A percentile compares a stretch with the other conserved stretches of the same genome.
Conservation (phyloP, 83 land plant species). For the Diphasiastrum complanatum region DNA sequence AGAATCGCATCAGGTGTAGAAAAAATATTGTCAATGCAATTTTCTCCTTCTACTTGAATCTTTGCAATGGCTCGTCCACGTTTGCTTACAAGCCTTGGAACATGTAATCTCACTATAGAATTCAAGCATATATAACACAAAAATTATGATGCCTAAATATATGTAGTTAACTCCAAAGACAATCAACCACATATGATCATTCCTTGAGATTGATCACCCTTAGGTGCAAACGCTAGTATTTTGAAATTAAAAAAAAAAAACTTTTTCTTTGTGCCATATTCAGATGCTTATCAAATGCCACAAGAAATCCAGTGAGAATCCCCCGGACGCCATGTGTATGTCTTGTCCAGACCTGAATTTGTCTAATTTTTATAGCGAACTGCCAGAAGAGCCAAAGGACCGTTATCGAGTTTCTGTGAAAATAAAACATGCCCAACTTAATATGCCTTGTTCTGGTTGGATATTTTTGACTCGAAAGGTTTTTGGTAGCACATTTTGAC, state of each 20-base stretch:
- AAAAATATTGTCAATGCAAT: no score
- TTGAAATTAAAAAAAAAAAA: no score
- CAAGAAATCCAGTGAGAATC: constrained; percentile 32
- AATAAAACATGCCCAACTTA: not conserved
- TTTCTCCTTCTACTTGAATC: not conserved
- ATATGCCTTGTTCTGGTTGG: no score
- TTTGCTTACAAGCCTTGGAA: constrained; percentile 19
- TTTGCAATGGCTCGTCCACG: constrained; percentile 10
- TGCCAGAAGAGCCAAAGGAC: constrained; percentile 35
- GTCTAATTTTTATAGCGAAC: constrained; percentile 27
- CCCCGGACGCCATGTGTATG: constrained; percentile 44
- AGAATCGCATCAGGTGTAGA: no score
- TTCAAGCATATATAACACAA: not conserved
- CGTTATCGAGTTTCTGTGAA: constrained; percentile 30
- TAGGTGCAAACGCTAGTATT: no score
- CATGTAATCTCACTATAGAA: constrained; percentile 24
- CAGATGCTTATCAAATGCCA: constrained; percentile 36
- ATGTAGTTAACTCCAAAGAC: no score
- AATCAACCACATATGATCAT: no score
- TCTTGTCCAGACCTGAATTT: constrained; percentile 42
- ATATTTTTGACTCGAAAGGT: no score
- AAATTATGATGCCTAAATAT: no score
- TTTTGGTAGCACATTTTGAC: no score
- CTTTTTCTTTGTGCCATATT: constrained; percentile 48
- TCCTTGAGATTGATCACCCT: no score